These are phyloP conservation scores for Edaphochlamys debaryana DNA, from an alignment of 139 green algal species.

Conservation along the genomic window DNA sequence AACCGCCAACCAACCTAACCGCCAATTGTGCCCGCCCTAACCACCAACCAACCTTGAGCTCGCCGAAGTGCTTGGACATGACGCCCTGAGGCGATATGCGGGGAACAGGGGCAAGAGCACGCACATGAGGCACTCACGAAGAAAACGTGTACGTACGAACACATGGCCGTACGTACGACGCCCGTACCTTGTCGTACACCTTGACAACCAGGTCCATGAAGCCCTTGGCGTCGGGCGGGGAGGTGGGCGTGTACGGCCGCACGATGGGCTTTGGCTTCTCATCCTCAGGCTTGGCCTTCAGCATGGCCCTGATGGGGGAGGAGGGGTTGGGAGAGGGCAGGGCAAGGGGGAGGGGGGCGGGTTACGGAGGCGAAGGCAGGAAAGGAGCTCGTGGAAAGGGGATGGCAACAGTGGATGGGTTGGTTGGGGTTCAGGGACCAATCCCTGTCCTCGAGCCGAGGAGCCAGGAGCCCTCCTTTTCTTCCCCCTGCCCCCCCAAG, in stretches of 20 bases:
- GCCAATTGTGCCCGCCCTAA: too few species aligned
- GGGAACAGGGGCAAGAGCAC: background rate
- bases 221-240: slow-evolving; percentile 44
- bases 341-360: background rate
- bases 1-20: too few species aligned
- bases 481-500: too few species aligned
- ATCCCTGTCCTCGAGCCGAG: background rate
- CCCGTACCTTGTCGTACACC: slow-evolving; percentile 45
- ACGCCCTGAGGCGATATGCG: slow-evolving; percentile 50
- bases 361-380: too few species aligned
- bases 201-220: slow-evolving; percentile 62
- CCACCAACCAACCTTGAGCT: too few species aligned
- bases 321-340: background rate
- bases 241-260: slow-evolving; percentile 62
- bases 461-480: too few species aligned
- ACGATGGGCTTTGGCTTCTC: slow-evolving; percentile 53
- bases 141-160: background rate
- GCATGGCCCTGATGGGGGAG: slow-evolving; percentile 12
- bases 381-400: too few species aligned
- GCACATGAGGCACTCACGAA: background rate
- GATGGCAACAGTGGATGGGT: background rate
- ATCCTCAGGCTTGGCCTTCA: slow-evolving; percentile 49
- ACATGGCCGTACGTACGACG: background rate
- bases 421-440: background rate
- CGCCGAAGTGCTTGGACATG: slow-evolving; percentile 75